Evolutionary conservation across 2,329 filamentous ascomycete species (phyloP), one percentile per base, ranked within the genome.

Genomic region (Exophiala sp.): DNA sequence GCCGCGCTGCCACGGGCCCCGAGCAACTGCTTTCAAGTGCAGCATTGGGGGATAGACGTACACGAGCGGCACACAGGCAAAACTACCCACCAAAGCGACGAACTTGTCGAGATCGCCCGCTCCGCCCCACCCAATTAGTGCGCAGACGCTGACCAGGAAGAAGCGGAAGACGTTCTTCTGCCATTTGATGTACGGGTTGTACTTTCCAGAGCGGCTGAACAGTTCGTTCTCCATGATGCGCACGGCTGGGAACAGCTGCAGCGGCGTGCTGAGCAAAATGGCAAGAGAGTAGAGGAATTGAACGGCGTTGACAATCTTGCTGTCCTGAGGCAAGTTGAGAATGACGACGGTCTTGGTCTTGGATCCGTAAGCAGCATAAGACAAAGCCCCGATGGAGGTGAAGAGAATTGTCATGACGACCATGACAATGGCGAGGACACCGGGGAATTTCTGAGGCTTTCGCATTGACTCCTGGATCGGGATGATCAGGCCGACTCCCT

Each of bases 101-200:
- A 98, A 98, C 70, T 97, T 97, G 73, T 98, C 93, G 47, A 98
- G 73, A 69, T 97, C 85, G 59, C 88, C 86, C 2, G 93, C 91
- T 55, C 93, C 93, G 38, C 84, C 82, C 88, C 89, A 98, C 1
- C 91, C 91, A 58, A 98, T 85, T 51, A 82, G 70, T 0, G 90
- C 86, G 64, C 93, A 97, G 19, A 93, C 69, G 63, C 87, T 80
- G 43, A 97, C 93, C 56, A 96, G 81, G 64, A 91, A 83, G 75
- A 97, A 98, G 47, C 93, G 85, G 74, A 95, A 98, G 27, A 85
- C 74, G 62, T 98, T 98, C 81, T 98, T 98, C 77, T 97, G 87
- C 93, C 93, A 98, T 74, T 98, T 98, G 75, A 98, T 95, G 65
- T 88, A 93, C 0, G 89, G 90, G 65, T 97, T 96, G 72, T 96